Conservation (phyloP, 495 filamentous ascomycete species). For the Xylaria bambusicola region DNA sequence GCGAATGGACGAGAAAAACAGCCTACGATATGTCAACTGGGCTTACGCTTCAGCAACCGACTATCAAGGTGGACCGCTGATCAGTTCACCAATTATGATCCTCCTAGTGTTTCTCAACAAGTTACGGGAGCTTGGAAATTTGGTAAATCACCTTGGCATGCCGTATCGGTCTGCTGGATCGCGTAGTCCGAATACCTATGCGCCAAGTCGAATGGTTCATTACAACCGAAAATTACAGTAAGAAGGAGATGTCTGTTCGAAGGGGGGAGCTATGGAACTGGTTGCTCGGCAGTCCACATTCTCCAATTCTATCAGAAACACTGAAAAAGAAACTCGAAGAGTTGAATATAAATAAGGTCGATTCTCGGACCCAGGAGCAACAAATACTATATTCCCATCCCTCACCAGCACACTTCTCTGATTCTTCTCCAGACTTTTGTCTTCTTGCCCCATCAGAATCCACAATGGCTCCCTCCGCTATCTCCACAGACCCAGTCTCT, state of each 20-base stretch:
- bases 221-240: constrained; percentile 23
- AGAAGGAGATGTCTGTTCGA: constrained; percentile 4
- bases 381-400: background rate
- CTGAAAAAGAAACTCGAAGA: background rate
- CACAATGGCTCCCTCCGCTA: constrained; percentile 28
- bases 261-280: background rate
- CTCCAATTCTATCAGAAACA: background rate
- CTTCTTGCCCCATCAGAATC: background rate
- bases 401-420: background rate
- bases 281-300: constrained; percentile 2
- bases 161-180: constrained; percentile 1
- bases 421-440: background rate
- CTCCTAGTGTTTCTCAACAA: background rate
- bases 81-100: background rate
- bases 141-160: constrained; percentile 18
- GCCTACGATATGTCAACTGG: background rate
- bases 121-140: constrained; percentile 17
- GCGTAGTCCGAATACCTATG: constrained; percentile 24
- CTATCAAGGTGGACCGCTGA: constrained; percentile 6
- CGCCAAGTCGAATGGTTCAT: constrained; percentile 32
- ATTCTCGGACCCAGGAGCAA: background rate
- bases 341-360: constrained; percentile 17
- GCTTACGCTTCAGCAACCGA: constrained; percentile 12
- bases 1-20: background rate
- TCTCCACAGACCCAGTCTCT: constrained; percentile 19